Evolutionary conservation across 805 yeast species (phyloP), one percentile per base, ranked within the genome.

Genomic region (Yarrowia phangngaensis): DNA sequence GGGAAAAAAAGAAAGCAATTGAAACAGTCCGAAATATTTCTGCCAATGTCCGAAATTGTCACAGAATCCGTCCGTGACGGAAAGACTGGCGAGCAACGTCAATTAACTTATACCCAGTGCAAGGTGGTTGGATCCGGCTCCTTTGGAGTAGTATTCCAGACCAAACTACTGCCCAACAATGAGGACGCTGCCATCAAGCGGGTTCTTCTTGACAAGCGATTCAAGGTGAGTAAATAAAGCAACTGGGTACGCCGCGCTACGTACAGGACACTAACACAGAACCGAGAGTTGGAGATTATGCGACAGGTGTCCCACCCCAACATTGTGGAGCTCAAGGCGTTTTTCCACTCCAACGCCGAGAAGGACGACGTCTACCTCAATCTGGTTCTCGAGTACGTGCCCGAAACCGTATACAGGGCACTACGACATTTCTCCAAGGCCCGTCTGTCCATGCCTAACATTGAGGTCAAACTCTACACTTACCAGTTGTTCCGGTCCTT

Each of bases 41-140:
- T n/a, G 12, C 12, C 41, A 26, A 41, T 41, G 48, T 29, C 48
- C 20, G 65, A 64, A 33, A 52, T 66, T 32, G 62, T 79, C 29
- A 73, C 78, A 45, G 88, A 83, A 62, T 76, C 73, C 49, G 92
- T 80, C 52, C 76, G 75, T 57, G 82, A 82, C 58, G 89, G 90
- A 31, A 80, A 74, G 60, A 76, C 82, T 7, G 87, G 84, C 50
- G 79, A 78, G 54, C 59, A 70, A 22, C 70, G 72, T 43, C 74
- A 76, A 45, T 75, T 90, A 50, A 78, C 80, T 40, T 87, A 85
- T 68, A 82, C 89, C 13, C 87, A 82, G 59, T 77, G 85, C 30
- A 83, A 85, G 56, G 88, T 89, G 74, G 92, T 90, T 31, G 98
- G 98, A n/a, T 94, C 86, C 66, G 98, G 98, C 8, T 89, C 97